Conservation (phyloP, 2,329 filamentous ascomycete species). For the Fusarium buxicola region DNA sequence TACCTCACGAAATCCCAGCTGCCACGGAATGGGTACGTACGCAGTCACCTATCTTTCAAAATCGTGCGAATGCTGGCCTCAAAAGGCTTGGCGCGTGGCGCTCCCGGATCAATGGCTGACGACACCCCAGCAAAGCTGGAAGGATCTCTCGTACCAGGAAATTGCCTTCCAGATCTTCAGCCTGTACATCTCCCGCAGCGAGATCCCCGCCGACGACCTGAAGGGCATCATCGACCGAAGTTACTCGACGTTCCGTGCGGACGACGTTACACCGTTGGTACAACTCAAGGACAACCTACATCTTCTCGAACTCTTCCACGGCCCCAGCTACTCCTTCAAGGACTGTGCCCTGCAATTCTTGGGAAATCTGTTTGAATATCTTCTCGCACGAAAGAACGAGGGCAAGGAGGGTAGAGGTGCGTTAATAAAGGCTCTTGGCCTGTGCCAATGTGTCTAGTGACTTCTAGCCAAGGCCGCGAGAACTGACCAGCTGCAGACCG, state of each 20-base stretch:
- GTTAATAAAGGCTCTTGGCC: constrained; percentile 11
- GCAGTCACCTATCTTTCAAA: constrained; percentile 57
- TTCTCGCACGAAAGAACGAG: constrained; percentile 79
- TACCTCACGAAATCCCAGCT: constrained; percentile 81
- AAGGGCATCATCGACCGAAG: constrained; percentile 82
- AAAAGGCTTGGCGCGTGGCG: neutral
- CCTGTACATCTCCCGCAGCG: constrained; percentile 78
- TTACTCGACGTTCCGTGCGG: constrained; percentile 86
- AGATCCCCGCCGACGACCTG: constrained; percentile 70
- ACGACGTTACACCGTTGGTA: constrained; percentile 76
- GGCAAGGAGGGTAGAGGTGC: constrained; percentile 61
- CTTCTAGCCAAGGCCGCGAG: neutral
- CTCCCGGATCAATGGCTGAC: neutral
- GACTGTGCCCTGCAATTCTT: constrained; percentile 89
- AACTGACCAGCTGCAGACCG: constrained; percentile 60
- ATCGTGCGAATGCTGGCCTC: rapidly evolving
- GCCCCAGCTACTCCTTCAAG: constrained; percentile 95
- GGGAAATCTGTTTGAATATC: constrained; percentile 96
- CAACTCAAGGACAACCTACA: constrained; percentile 75
- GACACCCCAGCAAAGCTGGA: constrained; percentile 72
- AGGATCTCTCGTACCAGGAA: constrained; percentile 81
- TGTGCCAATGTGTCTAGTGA: neutral
- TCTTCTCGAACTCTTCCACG: constrained; percentile 90
- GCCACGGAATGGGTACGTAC: constrained; percentile 66
- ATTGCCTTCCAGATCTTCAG: constrained; percentile 87